A percentile compares a stretch with the other conserved stretches of the same genome.
These are phyloP conservation scores for Pseudevernia furfuracea DNA, from an alignment of 495 filamentous ascomycete genomes.

Conservation along the genomic window DNA sequence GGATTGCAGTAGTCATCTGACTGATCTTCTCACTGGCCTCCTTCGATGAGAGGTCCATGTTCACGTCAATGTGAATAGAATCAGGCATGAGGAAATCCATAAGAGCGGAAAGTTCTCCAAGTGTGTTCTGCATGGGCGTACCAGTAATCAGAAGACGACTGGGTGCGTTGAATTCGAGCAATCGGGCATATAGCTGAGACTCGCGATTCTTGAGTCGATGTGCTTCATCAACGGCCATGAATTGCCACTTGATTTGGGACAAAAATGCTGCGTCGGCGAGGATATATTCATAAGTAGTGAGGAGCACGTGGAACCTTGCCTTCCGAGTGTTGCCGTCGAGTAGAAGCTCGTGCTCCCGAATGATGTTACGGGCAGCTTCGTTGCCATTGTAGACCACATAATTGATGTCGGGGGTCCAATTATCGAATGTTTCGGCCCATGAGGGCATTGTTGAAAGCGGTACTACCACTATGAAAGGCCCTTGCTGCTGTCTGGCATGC, in stretches of 20 bases:
- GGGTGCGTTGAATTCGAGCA: constrained; percentile 76
- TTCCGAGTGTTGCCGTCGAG: constrained; percentile 72
- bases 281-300: constrained; percentile 96
- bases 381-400: constrained; percentile 95
- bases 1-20: constrained; percentile 65
- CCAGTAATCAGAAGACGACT: constrained; percentile 90
- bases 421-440: constrained; percentile 95
- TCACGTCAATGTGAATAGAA: constrained; percentile 73
- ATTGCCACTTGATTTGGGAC: constrained; percentile 89
- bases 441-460: constrained; percentile 93
- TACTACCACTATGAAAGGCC: constrained; percentile 91
- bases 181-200: constrained; percentile 78
- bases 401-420: constrained; percentile 93
- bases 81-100: constrained; percentile 95
- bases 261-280: constrained; percentile 70
- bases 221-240: constrained; percentile 91
- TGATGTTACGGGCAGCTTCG: constrained; percentile 68
- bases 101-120: constrained; percentile 83
- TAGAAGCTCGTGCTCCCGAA: constrained; percentile 82
- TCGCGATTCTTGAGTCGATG: constrained; percentile 95
- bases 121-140: constrained; percentile 93
- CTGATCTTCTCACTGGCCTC: constrained; percentile 60
- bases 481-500: constrained; percentile 83
- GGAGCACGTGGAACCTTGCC: constrained; percentile 87
- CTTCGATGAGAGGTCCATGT: constrained; percentile 71